These are phyloP conservation scores for Podospora pseudoanserina DNA, from an alignment of 495 filamentous ascomycete genomes.

Conservation along the genomic window DNA sequence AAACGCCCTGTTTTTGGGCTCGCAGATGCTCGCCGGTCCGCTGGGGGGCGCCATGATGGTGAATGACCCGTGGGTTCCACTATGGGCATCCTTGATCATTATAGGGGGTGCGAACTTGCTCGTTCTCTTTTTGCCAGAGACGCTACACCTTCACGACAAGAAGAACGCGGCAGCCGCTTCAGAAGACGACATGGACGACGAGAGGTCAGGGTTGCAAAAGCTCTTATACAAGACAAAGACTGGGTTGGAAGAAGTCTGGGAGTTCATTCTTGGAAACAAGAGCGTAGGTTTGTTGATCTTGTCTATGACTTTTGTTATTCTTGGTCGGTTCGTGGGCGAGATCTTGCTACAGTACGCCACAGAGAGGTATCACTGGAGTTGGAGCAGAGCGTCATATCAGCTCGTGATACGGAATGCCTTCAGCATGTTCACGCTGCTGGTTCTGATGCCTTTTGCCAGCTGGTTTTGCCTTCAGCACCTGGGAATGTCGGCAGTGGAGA, in stretches of 20 bases:
- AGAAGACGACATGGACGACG: constrained; percentile 11
- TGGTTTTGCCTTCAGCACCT: constrained; percentile 24
- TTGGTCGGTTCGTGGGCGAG: constrained; percentile 28
- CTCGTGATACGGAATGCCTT: constrained; percentile 25
- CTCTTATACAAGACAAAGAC: constrained; percentile 17
- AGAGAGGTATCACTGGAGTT: constrained; percentile 32
- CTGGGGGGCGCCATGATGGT: constrained; percentile 26
- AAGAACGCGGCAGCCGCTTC: not conserved
- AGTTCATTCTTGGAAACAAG: constrained; percentile 26
- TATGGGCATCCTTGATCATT: constrained; percentile 19
- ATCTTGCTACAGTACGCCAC: constrained; percentile 36
- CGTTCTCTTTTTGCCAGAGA: constrained; percentile 28
- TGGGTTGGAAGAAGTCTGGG: constrained; percentile 20
- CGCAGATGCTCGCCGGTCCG: constrained; percentile 27
- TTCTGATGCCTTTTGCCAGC: constrained; percentile 25
- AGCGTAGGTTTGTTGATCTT: constrained; percentile 25
- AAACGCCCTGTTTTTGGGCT: constrained; percentile 23
- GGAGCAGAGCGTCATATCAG: constrained; percentile 28
- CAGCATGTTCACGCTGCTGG: constrained; percentile 26
- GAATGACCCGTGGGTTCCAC: constrained; percentile 25
- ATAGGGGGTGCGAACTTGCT: constrained; percentile 14
- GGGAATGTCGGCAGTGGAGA: constrained; percentile 21
- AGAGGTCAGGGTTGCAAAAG: not conserved
- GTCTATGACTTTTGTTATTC: constrained; percentile 24
- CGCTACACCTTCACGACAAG: constrained; percentile 25